These are phyloP conservation scores for Odonthalia washingtoniensis DNA, from an alignment of 31 red algal species.

Conservation along the genomic window DNA sequence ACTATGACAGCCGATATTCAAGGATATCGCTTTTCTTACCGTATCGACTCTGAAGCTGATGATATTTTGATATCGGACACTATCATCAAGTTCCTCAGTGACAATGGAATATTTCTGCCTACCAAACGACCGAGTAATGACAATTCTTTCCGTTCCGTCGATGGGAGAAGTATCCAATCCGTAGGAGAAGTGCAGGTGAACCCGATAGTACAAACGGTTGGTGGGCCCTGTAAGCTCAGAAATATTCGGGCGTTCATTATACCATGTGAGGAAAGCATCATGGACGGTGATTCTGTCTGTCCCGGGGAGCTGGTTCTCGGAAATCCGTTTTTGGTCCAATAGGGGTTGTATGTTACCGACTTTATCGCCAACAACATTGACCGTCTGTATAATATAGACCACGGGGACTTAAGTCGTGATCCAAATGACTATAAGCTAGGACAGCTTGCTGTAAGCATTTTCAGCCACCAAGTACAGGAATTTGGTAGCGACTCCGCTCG, in stretches of 20 bases:
- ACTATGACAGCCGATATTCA: neutral
- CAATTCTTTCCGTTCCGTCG: constrained; percentile 1
- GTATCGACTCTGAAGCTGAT: constrained; percentile 58
- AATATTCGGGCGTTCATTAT: constrained; percentile 33
- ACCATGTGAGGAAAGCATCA: too few relatives aligned
- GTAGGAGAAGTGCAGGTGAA: constrained; percentile 20
- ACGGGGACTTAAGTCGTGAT: neutral
- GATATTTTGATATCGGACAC: constrained; percentile 28
- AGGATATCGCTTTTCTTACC: constrained; percentile 37
- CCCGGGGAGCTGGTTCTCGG: constrained; percentile 31
- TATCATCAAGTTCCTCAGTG: constrained; percentile 32
- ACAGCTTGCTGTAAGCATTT: neutral
- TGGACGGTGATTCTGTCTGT: neutral
- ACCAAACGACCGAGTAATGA: neutral
- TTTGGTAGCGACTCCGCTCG: neutral
- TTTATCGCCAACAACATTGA: constrained; percentile 52
- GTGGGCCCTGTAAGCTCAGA: constrained; percentile 24
- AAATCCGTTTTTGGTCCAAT: constrained; percentile 34
- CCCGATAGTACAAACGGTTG: constrained; percentile 46
- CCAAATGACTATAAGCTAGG: constrained; percentile 20
- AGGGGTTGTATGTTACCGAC: constrained; percentile 43
- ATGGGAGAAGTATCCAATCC: constrained; percentile 22
- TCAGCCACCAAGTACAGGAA: neutral
- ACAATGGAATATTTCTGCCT: constrained; percentile 27
- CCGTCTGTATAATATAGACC: constrained; percentile 36